Percentiles rank a stretch among this genome's conserved stretches.
Conservation (phyloP, 2,329 filamentous ascomycete species). For the Tolypocladium guangdongense region DNA sequence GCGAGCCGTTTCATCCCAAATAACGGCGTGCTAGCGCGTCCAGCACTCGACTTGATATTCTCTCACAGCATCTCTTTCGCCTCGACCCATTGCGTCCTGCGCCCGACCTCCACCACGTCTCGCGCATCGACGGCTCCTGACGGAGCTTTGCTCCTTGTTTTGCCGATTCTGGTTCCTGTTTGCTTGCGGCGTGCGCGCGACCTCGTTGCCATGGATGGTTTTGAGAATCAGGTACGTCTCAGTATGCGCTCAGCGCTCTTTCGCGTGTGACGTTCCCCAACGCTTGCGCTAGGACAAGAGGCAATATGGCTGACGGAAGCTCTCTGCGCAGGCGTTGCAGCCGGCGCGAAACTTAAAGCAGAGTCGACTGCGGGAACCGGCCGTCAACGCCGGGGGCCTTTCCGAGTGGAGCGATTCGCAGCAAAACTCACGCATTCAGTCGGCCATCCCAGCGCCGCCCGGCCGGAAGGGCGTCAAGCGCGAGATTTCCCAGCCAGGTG, state of each 20-base stretch:
- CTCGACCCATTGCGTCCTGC: neutral
- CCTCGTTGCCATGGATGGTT: slow-evolving; percentile 18
- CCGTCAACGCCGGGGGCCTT: slow-evolving; percentile 23
- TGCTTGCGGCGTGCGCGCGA: slow-evolving; percentile 11
- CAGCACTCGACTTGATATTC: neutral
- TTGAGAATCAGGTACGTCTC: slow-evolving; percentile 19
- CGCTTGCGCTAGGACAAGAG: neutral
- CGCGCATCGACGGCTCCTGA: slow-evolving; percentile 11
- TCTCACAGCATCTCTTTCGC: neutral
- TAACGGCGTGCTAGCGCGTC: neutral
- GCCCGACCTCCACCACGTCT: slow-evolving; percentile 11
- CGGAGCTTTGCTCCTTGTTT: slow-evolving; percentile 28
- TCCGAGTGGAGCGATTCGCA: slow-evolving; percentile 50
- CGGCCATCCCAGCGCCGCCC: slow-evolving; percentile 29
- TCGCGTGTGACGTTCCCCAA: neutral
- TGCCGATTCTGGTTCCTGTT: slow-evolving; percentile 16
- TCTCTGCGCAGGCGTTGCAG: slow-evolving; percentile 5
- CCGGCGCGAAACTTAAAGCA: slow-evolving; percentile 17
- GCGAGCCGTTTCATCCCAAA: neutral
- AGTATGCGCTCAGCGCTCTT: neutral
- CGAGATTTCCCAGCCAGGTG: slow-evolving; percentile 33
- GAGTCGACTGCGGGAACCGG: slow-evolving; percentile 21
- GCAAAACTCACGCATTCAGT: slow-evolving; percentile 41
- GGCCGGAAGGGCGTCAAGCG: slow-evolving; percentile 38
- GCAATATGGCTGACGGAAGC: neutral